Evolutionary conservation across 495 filamentous ascomycete species (phyloP).

Genomic region (Aspergillus kassunensis): DNA sequence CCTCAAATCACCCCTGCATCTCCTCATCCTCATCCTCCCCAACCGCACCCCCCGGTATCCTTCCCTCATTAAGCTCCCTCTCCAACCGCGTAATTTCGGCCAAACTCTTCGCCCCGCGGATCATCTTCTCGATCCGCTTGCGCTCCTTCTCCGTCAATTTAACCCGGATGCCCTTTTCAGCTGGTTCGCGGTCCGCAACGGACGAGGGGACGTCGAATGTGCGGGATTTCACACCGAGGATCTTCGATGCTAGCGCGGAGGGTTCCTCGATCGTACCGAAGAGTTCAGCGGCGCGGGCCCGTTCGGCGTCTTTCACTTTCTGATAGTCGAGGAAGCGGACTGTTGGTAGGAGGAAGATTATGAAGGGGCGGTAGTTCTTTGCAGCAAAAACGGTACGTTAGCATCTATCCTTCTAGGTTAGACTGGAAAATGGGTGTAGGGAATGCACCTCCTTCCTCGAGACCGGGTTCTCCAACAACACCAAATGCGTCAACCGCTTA

Average conservation of each 20-base stretch:
- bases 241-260: constrained; percentile 79
- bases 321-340: constrained; percentile 92
- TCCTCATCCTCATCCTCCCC: constrained; percentile 39
- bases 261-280: constrained; percentile 78
- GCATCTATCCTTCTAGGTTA: too few relatives aligned
- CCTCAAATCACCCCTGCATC: constrained; percentile 40
- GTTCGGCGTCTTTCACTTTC: constrained; percentile 85
- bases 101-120: constrained; percentile 78
- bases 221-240: constrained; percentile 82
- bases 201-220: constrained; percentile 65
- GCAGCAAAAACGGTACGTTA: too few relatives aligned
- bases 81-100: constrained; percentile 80
- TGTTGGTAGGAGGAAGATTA: constrained; percentile 78
- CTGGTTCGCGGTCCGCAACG: constrained; percentile 31
- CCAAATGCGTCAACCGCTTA: constrained; percentile 68
- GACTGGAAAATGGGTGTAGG: neutral
- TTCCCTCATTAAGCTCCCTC: constrained; percentile 81
- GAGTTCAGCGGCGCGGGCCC: constrained; percentile 66
- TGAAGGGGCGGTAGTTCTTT: constrained; percentile 88
- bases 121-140: constrained; percentile 67
- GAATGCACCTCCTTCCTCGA: constrained; percentile 80
- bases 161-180: constrained; percentile 63
- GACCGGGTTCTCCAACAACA: constrained; percentile 82
- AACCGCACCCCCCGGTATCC: constrained; percentile 65
- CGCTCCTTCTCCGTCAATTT: constrained; percentile 67